These are phyloP conservation scores for Xylaria sp. DNA, from an alignment of 2,329 filamentous ascomycete genomes.

Conservation along the genomic window DNA sequence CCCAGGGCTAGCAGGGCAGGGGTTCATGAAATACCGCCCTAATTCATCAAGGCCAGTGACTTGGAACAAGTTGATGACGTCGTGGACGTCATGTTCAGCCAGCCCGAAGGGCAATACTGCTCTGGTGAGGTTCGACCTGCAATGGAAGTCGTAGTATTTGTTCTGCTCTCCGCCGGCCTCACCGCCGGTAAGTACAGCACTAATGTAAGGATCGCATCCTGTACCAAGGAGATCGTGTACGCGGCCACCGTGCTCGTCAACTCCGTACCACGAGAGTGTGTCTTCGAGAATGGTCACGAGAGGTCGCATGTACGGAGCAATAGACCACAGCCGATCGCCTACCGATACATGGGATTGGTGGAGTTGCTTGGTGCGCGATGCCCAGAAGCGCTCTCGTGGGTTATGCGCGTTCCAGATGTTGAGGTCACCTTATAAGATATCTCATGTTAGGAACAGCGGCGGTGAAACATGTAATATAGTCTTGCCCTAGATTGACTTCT, in stretches of 20 bases:
- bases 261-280: slow-evolving; percentile 65
- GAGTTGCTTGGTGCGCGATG: slow-evolving; percentile 76
- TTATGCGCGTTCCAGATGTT: slow-evolving; percentile 83
- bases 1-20: slow-evolving; percentile 59
- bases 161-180: slow-evolving; percentile 6
- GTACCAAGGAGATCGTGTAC: slow-evolving; percentile 84
- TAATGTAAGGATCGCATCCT: slow-evolving; percentile 84
- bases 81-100: slow-evolving; percentile 77
- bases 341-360: slow-evolving; percentile 76
- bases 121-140: slow-evolving; percentile 80
- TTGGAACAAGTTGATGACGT: slow-evolving; percentile 87
- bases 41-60: slow-evolving; percentile 76
- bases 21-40: slow-evolving; percentile 78
- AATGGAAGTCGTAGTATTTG: slow-evolving; percentile 74
- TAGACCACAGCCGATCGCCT: slow-evolving; percentile 78
- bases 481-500: neutral
- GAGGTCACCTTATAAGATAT: slow-evolving; percentile 62
- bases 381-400: slow-evolving; percentile 83
- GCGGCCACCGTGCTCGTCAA: slow-evolving; percentile 67
- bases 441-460: slow-evolving; percentile 1
- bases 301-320: slow-evolving; percentile 76
- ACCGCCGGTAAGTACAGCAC: slow-evolving; percentile 63
- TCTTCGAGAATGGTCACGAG: slow-evolving; percentile 74
- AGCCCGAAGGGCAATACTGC: slow-evolving; percentile 73
- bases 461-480: neutral